A percentile compares a stretch with the other conserved stretches of the same genome.
phyloP scores from a whole-genome alignment of 495 filamentous ascomycete genomes.

The Patellaria atrata region DNA sequence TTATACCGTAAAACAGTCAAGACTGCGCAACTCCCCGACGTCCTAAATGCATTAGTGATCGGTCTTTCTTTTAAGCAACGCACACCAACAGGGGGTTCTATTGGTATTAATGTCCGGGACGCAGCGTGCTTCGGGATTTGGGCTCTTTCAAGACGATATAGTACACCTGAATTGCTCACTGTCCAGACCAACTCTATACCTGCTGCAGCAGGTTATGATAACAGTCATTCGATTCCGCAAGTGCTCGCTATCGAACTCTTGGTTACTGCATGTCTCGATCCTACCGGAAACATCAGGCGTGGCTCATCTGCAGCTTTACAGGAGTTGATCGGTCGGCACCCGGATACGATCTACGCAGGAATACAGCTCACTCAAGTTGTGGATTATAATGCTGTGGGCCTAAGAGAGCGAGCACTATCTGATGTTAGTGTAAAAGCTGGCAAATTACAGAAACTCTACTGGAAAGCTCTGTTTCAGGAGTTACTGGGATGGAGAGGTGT shows the following conservation, averaged over 20 bases:
- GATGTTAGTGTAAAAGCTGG: constrained; percentile 57
- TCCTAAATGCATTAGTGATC: constrained; percentile 54
- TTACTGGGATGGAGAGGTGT: constrained; percentile 82
- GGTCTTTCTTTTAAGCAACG: constrained; percentile 78
- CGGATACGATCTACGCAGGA: constrained; percentile 63
- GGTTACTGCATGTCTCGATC: constrained; percentile 70
- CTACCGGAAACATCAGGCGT: constrained; percentile 80
- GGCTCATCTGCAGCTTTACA: constrained; percentile 89
- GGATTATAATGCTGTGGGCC: constrained; percentile 84
- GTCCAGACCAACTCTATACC: constrained; percentile 30
- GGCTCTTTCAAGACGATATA: constrained; percentile 79
- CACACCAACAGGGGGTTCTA: constrained; percentile 59
- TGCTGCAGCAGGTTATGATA: constrained; percentile 4
- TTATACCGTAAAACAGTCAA: constrained; percentile 67
- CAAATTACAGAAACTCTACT: constrained; percentile 50
- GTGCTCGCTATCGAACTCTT: constrained; percentile 66
- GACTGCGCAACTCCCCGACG: constrained; percentile 45
- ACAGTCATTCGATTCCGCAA: constrained; percentile 46
- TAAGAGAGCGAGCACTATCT: constrained; percentile 65
- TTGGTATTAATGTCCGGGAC: constrained; percentile 91
- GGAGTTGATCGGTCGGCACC: constrained; percentile 85
- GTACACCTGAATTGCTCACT: constrained; percentile 56
- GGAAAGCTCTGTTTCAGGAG: constrained; percentile 49
- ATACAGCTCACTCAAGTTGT: constrained; percentile 77
- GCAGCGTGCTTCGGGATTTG: constrained; percentile 93